phyloP scores from a whole-genome alignment of 1,139 yeast species.

The Wickerhamomyces sp. region DNA sequence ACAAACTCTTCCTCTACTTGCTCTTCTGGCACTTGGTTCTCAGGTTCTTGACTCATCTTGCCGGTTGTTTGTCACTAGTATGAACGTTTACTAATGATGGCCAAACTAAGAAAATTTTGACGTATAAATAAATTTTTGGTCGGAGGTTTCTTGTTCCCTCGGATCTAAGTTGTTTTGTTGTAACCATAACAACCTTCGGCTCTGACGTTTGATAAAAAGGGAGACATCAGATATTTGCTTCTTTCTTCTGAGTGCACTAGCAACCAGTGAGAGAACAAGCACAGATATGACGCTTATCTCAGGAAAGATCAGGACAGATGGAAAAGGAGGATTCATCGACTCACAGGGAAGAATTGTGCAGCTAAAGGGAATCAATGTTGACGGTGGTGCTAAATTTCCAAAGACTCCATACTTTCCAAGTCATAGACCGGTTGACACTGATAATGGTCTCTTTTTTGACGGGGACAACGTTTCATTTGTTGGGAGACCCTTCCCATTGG shows the following conservation, averaged over 20 bases:
- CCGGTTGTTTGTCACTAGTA: too few relatives aligned
- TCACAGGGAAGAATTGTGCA: slow-evolving; percentile 51
- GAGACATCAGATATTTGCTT: too few relatives aligned
- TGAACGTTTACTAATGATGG: too few relatives aligned
- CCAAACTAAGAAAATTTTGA: too few relatives aligned
- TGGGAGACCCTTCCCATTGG: slow-evolving; percentile 73
- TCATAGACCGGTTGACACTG: slow-evolving; percentile 38
- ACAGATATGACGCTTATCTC: slow-evolving; percentile 5
- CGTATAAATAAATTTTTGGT: too few relatives aligned
- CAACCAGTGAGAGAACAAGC: too few relatives aligned
- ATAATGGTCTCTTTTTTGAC: slow-evolving; percentile 48
- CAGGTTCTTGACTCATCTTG: slow-evolving; percentile 12
- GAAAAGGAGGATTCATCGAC: slow-evolving; percentile 57
- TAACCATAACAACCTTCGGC: too few relatives aligned
- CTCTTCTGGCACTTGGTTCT: slow-evolving; percentile 1
- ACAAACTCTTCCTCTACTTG: slow-evolving; percentile 13
- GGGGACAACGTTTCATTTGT: slow-evolving; percentile 76
- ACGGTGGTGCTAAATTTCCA: slow-evolving; percentile 74
- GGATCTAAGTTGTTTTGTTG: too few relatives aligned
- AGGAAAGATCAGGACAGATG: slow-evolving; percentile 13
- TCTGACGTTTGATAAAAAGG: too few relatives aligned
- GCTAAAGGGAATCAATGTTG: slow-evolving; percentile 79
- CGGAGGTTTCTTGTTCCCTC: too few relatives aligned
- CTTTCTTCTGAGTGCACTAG: too few relatives aligned
- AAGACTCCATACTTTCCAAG: slow-evolving; percentile 49